A percentile compares a stretch with the other conserved stretches of the same genome.
phyloP scores from a whole-genome alignment of 768 basidiomycete genomes.

The Megacollybia marginata region DNA sequence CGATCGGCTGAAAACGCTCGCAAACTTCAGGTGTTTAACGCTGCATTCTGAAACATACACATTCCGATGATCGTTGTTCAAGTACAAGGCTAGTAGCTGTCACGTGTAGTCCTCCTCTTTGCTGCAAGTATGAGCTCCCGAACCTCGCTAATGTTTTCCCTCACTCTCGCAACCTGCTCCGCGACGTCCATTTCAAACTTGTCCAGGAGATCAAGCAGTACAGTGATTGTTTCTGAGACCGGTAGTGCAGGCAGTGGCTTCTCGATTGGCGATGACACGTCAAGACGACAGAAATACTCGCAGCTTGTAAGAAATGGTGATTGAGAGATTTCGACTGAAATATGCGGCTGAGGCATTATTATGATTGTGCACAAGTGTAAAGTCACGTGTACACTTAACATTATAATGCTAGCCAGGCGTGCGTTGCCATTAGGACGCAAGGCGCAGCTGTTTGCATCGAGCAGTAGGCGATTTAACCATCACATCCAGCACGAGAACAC shows the following conservation, averaged over 20 bases:
- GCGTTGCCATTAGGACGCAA: no score
- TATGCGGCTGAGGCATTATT: not conserved
- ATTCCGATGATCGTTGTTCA: slow-evolving; percentile 9
- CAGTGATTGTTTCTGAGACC: not conserved
- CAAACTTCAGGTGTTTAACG: not conserved
- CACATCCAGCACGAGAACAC: slow-evolving; percentile 26
- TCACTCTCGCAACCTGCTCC: slow-evolving; percentile 14
- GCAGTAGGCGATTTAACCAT: slow-evolving; percentile 18
- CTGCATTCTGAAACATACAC: not conserved
- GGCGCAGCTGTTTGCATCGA: no score
- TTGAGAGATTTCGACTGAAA: not conserved
- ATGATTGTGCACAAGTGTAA: not conserved
- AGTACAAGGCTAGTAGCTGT: slow-evolving; percentile 5
- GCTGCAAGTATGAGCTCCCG: slow-evolving; percentile 6
- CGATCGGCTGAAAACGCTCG: not conserved
- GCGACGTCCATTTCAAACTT: slow-evolving; percentile 24
- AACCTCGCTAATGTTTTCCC: slow-evolving; percentile 15
- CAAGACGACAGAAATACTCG: no score
- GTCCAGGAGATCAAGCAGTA: slow-evolving; percentile 22
- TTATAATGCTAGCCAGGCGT: no score
- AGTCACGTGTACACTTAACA: no score
- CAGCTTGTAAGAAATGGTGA: not conserved
- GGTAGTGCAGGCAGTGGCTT: not conserved
- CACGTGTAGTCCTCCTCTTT: not conserved
- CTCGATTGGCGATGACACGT: not conserved